These are phyloP conservation scores for Xylaria castorea DNA, from an alignment of 495 filamentous ascomycete species.

Conservation along the genomic window DNA sequence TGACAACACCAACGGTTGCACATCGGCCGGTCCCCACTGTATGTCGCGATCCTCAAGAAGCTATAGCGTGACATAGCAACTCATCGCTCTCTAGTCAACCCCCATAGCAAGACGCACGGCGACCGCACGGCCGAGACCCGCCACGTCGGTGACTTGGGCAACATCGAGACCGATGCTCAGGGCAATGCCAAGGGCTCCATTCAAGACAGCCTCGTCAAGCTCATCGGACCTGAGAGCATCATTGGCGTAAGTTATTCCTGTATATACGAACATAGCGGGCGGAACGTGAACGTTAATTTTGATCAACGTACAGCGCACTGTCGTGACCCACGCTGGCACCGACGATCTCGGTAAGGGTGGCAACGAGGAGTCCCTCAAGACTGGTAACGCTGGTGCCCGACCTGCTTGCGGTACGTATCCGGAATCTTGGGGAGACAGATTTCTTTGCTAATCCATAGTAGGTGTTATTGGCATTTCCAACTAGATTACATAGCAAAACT, in stretches of 20 bases:
- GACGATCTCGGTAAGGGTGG: constrained; percentile 93
- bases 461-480: constrained; percentile 88
- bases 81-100: constrained; percentile 76
- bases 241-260: constrained; percentile 73
- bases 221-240: constrained; percentile 94
- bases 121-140: constrained; percentile 80
- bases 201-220: constrained; percentile 82
- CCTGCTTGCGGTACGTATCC: constrained; percentile 83
- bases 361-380: constrained; percentile 94
- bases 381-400: constrained; percentile 89
- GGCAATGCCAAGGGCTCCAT: constrained; percentile 82
- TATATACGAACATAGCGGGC: neutral
- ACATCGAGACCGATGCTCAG: constrained; percentile 92
- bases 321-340: constrained; percentile 92
- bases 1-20: constrained; percentile 99
- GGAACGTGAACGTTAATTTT: constrained; percentile 16
- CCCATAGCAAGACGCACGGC: constrained; percentile 88
- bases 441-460: constrained; percentile 40
- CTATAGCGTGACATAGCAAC: constrained; percentile 10
- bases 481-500: constrained; percentile 40
- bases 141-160: constrained; percentile 96
- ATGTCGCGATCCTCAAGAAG: constrained; percentile 43
- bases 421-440: neutral
- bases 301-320: constrained; percentile 71
- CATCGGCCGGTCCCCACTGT: constrained; percentile 96